Evolutionary conservation across 1,284 basidiomycete genomes (phyloP), one percentile per base, ranked within the genome.

Genomic region (Melampsora americana): DNA sequence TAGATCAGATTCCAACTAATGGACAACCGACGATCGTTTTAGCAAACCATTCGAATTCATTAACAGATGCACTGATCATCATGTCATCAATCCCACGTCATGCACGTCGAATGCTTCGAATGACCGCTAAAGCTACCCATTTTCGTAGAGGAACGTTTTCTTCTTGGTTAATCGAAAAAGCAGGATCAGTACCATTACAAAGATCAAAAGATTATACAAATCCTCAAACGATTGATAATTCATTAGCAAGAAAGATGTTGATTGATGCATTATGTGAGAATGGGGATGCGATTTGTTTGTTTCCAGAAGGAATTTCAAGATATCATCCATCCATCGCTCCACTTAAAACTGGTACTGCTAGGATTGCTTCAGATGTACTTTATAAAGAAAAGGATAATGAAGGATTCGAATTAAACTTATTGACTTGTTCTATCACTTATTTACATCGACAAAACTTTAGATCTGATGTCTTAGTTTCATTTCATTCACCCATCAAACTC

Each of bases 131-230:
- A 81, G 87, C 90, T 35, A 92, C 91, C 0, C 77, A 78, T 62
- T 93, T 93, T 79, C 90, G 91, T 5, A 88, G 86, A 69, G 86
- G 82, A 77, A 93, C 91, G 2, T 92, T 93, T 82, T 92, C 90
- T 2, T 91, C 90, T 78, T 92, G 92, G 92, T 86, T 93, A 23
- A 92, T 93, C 70, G 91, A 93, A 81, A 89, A 89, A 32, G 90
- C 90, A 2, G 92, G 92, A 18, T 92, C 92, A 0, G 86, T 93
- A 0, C 92, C 92, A 0, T 87, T 93, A 62, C 88, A 89, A 81
- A 85, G 92, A 72, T 86, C 87, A 60, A 91, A 90, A 79, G 92
- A 93, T 80, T 87, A 85, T 78, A 79, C 42, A 23, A 46, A 81
- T 0, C 85, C 88, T 82, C 48, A 82, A 80, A 32, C 78, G 18